These are phyloP conservation scores for Chlorencoelia australis DNA, from an alignment of 2,329 filamentous ascomycete species.

Conservation along the genomic window DNA sequence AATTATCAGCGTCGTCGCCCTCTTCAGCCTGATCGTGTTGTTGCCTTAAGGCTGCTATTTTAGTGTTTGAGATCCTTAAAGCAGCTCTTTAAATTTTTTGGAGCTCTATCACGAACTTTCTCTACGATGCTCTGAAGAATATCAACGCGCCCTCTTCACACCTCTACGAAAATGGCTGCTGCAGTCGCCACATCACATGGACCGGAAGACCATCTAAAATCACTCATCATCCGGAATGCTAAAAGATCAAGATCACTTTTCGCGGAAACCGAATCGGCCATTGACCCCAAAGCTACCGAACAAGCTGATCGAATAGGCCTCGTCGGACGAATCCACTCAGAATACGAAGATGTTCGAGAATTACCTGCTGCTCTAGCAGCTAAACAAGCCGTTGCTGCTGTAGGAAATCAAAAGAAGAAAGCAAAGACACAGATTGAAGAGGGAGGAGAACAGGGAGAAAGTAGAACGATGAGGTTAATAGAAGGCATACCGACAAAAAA, in stretches of 20 bases:
- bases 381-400: slow-evolving; percentile 58
- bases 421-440: slow-evolving; percentile 39
- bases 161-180: slow-evolving; percentile 3
- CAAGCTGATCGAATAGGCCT: slow-evolving; percentile 22
- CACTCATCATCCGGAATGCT: slow-evolving; percentile 33
- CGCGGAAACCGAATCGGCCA: slow-evolving; percentile 18
- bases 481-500: slow-evolving; percentile 44
- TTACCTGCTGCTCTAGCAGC: slow-evolving; percentile 70
- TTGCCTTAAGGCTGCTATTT: no score
- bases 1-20: neutral
- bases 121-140: neutral
- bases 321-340: slow-evolving; percentile 32
- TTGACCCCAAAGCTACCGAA: slow-evolving; percentile 18
- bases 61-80: slow-evolving; percentile 1
- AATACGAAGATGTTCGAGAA: slow-evolving; percentile 70
- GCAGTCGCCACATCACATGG: slow-evolving; percentile 1
- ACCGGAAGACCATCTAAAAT: slow-evolving; percentile 26
- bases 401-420: slow-evolving; percentile 49
- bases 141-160: slow-evolving; percentile 1
- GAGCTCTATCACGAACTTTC: slow-evolving; percentile 4
- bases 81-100: neutral
- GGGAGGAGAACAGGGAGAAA: slow-evolving; percentile 19
- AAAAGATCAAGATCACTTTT: slow-evolving; percentile 33
- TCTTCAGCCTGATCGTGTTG: neutral
- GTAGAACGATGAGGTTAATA: slow-evolving; percentile 55